A percentile compares a stretch with the other conserved stretches of the same genome.
Evolutionary conservation across 805 yeast species (phyloP).

Genomic region (Candida wancherniae): DNA sequence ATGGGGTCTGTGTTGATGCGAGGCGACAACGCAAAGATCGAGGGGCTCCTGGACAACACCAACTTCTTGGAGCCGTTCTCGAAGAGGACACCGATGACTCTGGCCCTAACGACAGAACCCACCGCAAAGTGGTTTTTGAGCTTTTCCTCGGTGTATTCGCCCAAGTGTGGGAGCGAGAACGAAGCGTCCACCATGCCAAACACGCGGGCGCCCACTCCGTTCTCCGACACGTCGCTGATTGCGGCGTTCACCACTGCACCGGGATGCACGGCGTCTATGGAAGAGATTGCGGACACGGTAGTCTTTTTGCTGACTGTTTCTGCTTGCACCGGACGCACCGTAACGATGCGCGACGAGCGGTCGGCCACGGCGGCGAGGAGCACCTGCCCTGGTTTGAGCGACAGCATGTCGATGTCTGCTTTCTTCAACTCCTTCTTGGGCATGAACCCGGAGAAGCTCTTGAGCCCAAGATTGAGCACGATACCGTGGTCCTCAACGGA

Average conservation of each 20-base stretch:
- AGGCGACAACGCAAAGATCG: constrained; percentile 37
- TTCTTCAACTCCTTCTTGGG: constrained; percentile 59
- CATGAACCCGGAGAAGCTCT: constrained; percentile 62
- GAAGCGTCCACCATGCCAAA: constrained; percentile 75
- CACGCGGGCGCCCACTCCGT: constrained; percentile 69
- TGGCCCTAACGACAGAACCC: constrained; percentile 65
- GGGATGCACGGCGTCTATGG: constrained; percentile 78
- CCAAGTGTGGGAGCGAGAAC: constrained; percentile 62
- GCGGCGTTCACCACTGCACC: constrained; percentile 78
- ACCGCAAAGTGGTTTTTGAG: constrained; percentile 60
- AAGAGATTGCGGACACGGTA: constrained; percentile 49
- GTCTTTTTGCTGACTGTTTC: constrained; percentile 44
- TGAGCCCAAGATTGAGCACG: constrained; percentile 64
- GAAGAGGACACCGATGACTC: constrained; percentile 56
- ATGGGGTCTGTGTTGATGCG: constrained; percentile 24
- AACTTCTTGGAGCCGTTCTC: constrained; percentile 52
- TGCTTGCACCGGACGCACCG: constrained; percentile 45
- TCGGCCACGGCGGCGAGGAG: constrained; percentile 49
- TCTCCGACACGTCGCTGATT: constrained; percentile 50
- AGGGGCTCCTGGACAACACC: constrained; percentile 59
- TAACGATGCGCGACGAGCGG: constrained; percentile 52
- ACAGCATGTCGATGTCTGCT: constrained; percentile 31
- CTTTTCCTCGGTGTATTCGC: constrained; percentile 40
- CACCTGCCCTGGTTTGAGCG: constrained; percentile 59
- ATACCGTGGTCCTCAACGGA: constrained; percentile 93